Evolutionary conservation across 306 rosid species (phyloP), one percentile per base, ranked within the genome.

Genomic region (Sphenostylis stenocarpa): DNA sequence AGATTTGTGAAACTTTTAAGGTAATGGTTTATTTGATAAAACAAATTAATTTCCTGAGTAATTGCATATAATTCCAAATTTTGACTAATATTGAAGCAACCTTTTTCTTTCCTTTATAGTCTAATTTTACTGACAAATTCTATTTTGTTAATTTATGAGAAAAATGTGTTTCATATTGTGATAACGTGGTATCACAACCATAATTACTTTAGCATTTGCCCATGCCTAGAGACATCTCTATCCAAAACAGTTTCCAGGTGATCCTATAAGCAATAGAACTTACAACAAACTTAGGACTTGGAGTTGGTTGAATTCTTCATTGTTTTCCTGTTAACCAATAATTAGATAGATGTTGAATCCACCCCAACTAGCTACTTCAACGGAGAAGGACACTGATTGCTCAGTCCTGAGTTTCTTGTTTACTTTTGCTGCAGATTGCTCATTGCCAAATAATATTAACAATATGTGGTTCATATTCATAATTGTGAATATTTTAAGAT

Each of bases 241-340:
- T 80, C 75, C 70, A 67, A 78, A 80, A 45, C 45, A 67, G 68
- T 80, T 73, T 73, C 71, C 57, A 44, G 53, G 82, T 61, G 75
- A 65, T 66, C 75, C 70, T 62, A 57, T 28, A 41, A 67, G 24
- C 61, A 38, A 66, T 39, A 49, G 51, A 48, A 81, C 26, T 38
- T 39, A 16, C 43, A 67, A 61, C 66, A 75, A 75, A 61, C 65
- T 29, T 29, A 16, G 39, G 24, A 56, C 3, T 44, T 66, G 28
- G 71, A 17, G 33, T 69, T 55, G 63, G 47, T 75, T 8, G 34
- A 76, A 65, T 28, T 67, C 28, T 48, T 56, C 5, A 15, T 20
- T 7, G 43, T 11, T 13, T 15, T 36, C 56, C 28, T 36, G 12
- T 63, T 45, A 53, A 45, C 78, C 60, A 44, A 57, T 44, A 64